Evolutionary conservation across 495 filamentous ascomycete species (phyloP).

Genomic region (Astrothelium macrocarpum): DNA sequence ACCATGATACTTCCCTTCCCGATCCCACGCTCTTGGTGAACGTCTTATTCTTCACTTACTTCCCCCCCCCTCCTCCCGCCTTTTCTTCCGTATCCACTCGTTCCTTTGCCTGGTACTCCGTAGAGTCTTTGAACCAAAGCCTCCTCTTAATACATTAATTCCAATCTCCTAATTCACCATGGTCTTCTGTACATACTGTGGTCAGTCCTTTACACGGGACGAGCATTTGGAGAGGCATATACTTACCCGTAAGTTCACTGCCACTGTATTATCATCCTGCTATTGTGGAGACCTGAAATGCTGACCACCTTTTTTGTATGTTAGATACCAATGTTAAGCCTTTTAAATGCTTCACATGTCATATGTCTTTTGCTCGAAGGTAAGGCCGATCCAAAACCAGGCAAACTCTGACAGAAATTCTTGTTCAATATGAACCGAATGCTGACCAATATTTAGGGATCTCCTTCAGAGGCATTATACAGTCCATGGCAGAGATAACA

Average conservation of each 20-base stretch:
- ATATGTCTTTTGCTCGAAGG: slow-evolving; percentile 54
- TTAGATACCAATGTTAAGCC: slow-evolving; percentile 59
- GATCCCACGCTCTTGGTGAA: background rate
- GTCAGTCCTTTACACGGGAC: slow-evolving; percentile 54
- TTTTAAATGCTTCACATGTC: slow-evolving; percentile 48
- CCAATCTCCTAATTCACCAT: slow-evolving; percentile 23
- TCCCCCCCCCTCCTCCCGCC: background rate
- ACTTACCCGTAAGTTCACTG: slow-evolving; percentile 43
- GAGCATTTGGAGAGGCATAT: slow-evolving; percentile 58
- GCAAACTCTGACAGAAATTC: too few species aligned
- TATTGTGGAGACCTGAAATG: slow-evolving; percentile 5
- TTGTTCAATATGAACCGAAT: too few species aligned
- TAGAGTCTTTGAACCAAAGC: slow-evolving; percentile 1
- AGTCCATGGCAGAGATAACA: slow-evolving; percentile 35
- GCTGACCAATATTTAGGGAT: slow-evolving; percentile 35
- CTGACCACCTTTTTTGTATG: slow-evolving; percentile 7
- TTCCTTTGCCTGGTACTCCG: background rate
- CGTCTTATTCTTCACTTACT: background rate
- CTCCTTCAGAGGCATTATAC: slow-evolving; percentile 49
- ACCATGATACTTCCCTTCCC: background rate
- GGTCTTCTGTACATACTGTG: slow-evolving; percentile 54
- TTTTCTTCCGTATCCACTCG: slow-evolving; percentile 5
- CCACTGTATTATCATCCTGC: background rate
- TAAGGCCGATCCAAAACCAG: too few species aligned
- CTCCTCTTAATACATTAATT: slow-evolving; percentile 1